phyloP scores from a whole-genome alignment of 2,329 filamentous ascomycete genomes.

The Penicillium sp. region DNA sequence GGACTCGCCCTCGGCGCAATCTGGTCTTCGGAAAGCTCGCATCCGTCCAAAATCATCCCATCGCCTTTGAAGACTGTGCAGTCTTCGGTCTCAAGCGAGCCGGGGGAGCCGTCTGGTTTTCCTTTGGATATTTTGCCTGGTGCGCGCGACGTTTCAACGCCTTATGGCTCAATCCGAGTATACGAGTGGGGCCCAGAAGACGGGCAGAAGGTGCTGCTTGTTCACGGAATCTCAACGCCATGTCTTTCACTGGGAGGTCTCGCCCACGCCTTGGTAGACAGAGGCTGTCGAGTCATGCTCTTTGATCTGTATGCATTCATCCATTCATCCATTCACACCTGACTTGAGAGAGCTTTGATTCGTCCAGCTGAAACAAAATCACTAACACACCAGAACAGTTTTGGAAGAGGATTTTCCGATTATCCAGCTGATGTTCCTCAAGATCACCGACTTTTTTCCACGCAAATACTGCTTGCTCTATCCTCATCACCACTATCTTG shows the following conservation, averaged over 20 bases:
- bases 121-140: constrained; percentile 63
- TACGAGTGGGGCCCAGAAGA: constrained; percentile 76
- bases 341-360: neutral
- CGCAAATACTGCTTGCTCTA: constrained; percentile 68
- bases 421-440: constrained; percentile 63
- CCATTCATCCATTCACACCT: neutral
- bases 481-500: constrained; percentile 66
- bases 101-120: constrained; percentile 53
- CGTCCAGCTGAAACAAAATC: neutral
- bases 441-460: constrained; percentile 67
- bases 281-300: constrained; percentile 72
- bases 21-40: constrained; percentile 17
- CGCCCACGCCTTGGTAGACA: constrained; percentile 60
- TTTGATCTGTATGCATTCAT: constrained; percentile 54
- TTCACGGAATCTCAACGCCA: constrained; percentile 81
- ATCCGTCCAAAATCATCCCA: constrained; percentile 20
- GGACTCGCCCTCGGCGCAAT: constrained; percentile 29
- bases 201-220: constrained; percentile 67
- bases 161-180: constrained; percentile 66
- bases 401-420: constrained; percentile 73
- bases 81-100: constrained; percentile 29
- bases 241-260: constrained; percentile 65
- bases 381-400: constrained; percentile 20
- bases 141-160: constrained; percentile 57
- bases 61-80: constrained; percentile 37